Evolutionary conservation across 2,329 filamentous ascomycete species (phyloP), one percentile per base, ranked within the genome.

Genomic region (Colletotrichum sidae): DNA sequence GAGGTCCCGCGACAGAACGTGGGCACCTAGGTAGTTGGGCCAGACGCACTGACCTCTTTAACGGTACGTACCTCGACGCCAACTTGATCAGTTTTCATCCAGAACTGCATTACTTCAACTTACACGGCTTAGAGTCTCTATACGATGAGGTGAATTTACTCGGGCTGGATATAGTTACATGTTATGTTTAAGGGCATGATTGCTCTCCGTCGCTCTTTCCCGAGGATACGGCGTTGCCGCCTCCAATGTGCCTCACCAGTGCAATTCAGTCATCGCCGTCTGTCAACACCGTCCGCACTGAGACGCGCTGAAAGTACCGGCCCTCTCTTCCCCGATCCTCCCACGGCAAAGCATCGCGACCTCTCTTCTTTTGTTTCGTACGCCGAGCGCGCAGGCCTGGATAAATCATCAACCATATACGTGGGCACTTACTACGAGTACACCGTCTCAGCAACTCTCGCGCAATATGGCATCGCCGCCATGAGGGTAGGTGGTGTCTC

Each of bases 381-480:
- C 74, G 89, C 89, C 6, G 74, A 82, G 17, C 84, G 85, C 54
- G 83, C 79, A 0, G 81, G 83, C 1, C 81, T 93, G 25, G 82
- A 86, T 68, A 75, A 80, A 1, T 78, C 75, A 5, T 88, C 85
- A 13, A 88, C 87, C 0, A 83, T 88, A 49, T 94, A 89, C 73
- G 80, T 89, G 46, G 92, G 92, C 69, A 95, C 92, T 0, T 86
- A 86, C 74, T 95, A 92, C 79, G 92, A 96, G 76, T 95, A 95
- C 79, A 88, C 82, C 0, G 86, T 88, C 3, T 84, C 85, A 6
- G 74, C 77, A 4, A 78, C 85, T 1, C 83, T 95, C 0, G 72
- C 83, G 3, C 77, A 78, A 2, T 84, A 91, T 56, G 88, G 89
- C 58, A 92, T 95, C 78, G 77, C 79, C 25, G 82, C 94, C 39